A percentile compares a stretch with the other conserved stretches of the same genome.
Conservation (phyloP, 768 basidiomycete species). For the Sistotremastrum suecicum region DNA sequence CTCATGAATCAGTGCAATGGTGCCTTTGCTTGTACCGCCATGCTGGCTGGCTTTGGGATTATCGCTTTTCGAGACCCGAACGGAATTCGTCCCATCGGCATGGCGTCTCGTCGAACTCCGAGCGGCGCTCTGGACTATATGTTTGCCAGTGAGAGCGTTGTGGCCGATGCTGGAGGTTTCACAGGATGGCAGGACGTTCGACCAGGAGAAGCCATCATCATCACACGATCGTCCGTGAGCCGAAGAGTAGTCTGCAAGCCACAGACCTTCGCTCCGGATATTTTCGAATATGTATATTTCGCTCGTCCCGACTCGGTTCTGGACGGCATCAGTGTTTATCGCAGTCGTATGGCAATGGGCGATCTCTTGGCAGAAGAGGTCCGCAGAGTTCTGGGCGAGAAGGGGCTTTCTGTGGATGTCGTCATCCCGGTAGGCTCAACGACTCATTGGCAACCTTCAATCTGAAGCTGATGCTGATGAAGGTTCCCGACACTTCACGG, state of each 20-base stretch:
- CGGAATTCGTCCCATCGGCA: slow-evolving; percentile 87
- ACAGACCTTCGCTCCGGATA: slow-evolving; percentile 84
- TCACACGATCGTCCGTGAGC: slow-evolving; percentile 67
- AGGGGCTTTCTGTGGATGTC: slow-evolving; percentile 72
- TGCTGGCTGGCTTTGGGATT: slow-evolving; percentile 97
- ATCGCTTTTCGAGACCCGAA: slow-evolving; percentile 98
- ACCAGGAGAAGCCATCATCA: slow-evolving; percentile 92
- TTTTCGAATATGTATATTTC: slow-evolving; percentile 98
- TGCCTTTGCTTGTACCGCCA: slow-evolving; percentile 95
- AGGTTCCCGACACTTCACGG: slow-evolving; percentile 93
- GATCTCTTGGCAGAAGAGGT: slow-evolving; percentile 88
- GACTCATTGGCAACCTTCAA: background rate
- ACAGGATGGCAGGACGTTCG: slow-evolving; percentile 86
- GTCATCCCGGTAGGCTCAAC: slow-evolving; percentile 69
- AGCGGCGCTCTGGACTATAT: slow-evolving; percentile 68
- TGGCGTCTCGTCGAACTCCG: slow-evolving; percentile 51
- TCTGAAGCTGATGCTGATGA: background rate
- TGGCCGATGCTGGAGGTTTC: slow-evolving; percentile 89
- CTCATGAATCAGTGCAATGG: slow-evolving; percentile 83
- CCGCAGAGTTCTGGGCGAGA: slow-evolving; percentile 49
- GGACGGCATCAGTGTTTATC: slow-evolving; percentile 93
- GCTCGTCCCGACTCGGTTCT: slow-evolving; percentile 95
- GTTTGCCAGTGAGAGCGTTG: slow-evolving; percentile 90
- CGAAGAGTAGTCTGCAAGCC: slow-evolving; percentile 59
- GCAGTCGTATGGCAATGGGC: slow-evolving; percentile 99